Conservation (phyloP, 1,284 basidiomycete species). For the Sporisorium graminicola region DNA sequence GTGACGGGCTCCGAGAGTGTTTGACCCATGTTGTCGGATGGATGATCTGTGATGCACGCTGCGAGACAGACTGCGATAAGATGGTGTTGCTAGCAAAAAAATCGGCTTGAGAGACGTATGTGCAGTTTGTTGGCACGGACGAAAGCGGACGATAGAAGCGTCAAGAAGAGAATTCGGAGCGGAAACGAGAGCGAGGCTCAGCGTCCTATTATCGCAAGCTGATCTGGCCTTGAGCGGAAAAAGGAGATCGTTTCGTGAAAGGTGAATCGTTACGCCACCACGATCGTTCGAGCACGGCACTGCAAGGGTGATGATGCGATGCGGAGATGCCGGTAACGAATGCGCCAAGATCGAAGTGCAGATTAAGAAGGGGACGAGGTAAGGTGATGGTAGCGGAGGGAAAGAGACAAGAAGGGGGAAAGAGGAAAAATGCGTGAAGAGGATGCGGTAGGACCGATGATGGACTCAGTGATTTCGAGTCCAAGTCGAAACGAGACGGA, state of each 20-base stretch:
- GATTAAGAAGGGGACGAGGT: not conserved
- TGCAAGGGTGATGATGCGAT: not conserved
- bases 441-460: too few relatives aligned
- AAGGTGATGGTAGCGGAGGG: too few relatives aligned
- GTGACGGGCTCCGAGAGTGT: constrained; percentile 77
- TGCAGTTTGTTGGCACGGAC: not conserved
- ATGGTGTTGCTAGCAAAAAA: not conserved
- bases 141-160: not conserved
- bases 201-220: too few relatives aligned
- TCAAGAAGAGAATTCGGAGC: not conserved
- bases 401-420: too few relatives aligned
- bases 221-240: not conserved
- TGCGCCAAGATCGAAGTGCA: not conserved
- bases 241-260: not conserved
- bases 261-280: not conserved
- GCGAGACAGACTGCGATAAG: constrained; percentile 11
- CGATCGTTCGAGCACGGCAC: not conserved
- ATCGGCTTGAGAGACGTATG: too few relatives aligned
- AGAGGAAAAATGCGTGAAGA: too few relatives aligned
- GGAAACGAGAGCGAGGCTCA: too few relatives aligned
- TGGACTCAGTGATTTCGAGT: too few relatives aligned
- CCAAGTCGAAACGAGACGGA: too few relatives aligned
- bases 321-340: too few relatives aligned
- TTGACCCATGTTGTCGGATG: constrained; percentile 69
- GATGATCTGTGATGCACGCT: constrained; percentile 2